These are phyloP conservation scores for Amanita brunnescens DNA, from an alignment of 768 basidiomycete genomes.

Conservation along the genomic window DNA sequence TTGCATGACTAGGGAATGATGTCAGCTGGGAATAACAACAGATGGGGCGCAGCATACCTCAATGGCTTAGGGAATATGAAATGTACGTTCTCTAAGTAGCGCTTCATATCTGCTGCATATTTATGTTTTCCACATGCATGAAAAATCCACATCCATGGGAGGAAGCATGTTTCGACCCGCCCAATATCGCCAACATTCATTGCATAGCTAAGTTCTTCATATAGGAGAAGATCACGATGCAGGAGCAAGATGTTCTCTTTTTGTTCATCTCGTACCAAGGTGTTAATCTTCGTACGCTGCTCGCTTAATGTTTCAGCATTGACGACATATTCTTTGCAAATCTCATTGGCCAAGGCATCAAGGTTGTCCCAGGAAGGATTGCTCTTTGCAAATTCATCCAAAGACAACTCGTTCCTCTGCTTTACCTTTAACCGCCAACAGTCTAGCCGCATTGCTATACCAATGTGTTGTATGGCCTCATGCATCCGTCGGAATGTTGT, in stretches of 20 bases:
- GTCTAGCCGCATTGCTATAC: constrained; percentile 19
- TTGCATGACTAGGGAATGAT: constrained; percentile 1
- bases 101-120: constrained; percentile 10
- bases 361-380: constrained; percentile 22
- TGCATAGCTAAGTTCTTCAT: constrained; percentile 18
- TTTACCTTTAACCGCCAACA: constrained; percentile 20
- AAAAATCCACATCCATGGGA: constrained; percentile 12
- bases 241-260: constrained; percentile 24
- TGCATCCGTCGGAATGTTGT: constrained; percentile 30
- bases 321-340: constrained; percentile 15
- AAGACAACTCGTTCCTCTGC: not conserved
- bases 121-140: constrained; percentile 12
- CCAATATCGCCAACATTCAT: constrained; percentile 13
- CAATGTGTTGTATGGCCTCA: constrained; percentile 23
- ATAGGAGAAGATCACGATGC: constrained; percentile 28
- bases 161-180: constrained; percentile 2
- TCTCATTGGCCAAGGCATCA: constrained; percentile 14
- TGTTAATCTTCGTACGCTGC: too few relatives aligned
- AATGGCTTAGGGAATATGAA: constrained; percentile 7
- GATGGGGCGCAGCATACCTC: too few relatives aligned
- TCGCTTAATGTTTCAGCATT: not conserved
- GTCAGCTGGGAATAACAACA: too few relatives aligned
- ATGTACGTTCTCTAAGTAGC: constrained; percentile 11
- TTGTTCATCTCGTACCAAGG: constrained; percentile 22
- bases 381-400: constrained; percentile 21